These are phyloP conservation scores for Pichia cephalocereana DNA, from an alignment of 805 yeast genomes.

Conservation along the genomic window DNA sequence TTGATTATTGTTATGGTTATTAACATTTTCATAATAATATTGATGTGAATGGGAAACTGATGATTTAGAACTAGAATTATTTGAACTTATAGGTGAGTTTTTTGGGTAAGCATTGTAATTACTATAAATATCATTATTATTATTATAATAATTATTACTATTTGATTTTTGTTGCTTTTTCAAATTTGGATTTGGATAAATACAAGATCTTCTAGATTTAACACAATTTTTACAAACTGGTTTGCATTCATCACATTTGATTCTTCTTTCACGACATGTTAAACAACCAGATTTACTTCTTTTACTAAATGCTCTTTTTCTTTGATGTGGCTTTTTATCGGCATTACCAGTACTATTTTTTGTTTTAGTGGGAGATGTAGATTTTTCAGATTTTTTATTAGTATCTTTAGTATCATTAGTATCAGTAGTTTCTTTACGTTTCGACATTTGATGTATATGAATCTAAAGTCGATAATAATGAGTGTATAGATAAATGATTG, in stretches of 20 bases:
- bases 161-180: not conserved
- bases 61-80: not conserved
- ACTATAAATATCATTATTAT: no score
- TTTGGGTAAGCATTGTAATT: not conserved
- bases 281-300: constrained; percentile 70
- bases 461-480: no score
- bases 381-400: no score
- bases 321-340: not conserved
- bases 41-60: not conserved
- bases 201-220: constrained; percentile 51
- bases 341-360: no score
- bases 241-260: constrained; percentile 68
- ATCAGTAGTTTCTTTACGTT: no score
- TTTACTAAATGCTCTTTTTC: constrained; percentile 38
- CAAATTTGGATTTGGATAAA: constrained; percentile 47
- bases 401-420: no score
- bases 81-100: no score
- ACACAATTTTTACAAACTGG: constrained; percentile 65
- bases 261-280: constrained; percentile 62
- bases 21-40: not conserved
- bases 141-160: not conserved
- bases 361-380: no score
- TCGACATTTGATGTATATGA: no score
- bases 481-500: no score
- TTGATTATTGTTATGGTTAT: not conserved